These are phyloP conservation scores for Hericium alpestre DNA, from an alignment of 768 basidiomycete species.

Conservation along the genomic window DNA sequence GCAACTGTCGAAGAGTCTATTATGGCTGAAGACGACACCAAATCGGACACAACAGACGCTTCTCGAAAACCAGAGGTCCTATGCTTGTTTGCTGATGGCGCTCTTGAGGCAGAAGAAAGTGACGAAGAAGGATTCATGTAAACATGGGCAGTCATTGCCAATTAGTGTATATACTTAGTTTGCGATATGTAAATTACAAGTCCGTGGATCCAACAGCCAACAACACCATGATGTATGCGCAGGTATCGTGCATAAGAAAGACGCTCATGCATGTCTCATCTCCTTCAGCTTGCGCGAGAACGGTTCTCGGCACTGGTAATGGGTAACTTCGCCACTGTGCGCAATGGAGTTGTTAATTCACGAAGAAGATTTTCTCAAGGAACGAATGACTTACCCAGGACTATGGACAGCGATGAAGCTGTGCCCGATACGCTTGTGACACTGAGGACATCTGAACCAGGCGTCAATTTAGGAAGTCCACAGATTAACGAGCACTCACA, in stretches of 20 bases:
- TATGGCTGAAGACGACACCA: too few relatives aligned
- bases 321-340: slow-evolving; percentile 85
- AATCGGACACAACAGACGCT: too few relatives aligned
- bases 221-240: background rate
- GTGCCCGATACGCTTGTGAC: slow-evolving; percentile 14
- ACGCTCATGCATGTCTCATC: slow-evolving; percentile 10
- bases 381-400: slow-evolving; percentile 6
- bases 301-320: slow-evolving; percentile 87
- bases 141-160: too few relatives aligned
- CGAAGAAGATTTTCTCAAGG: too few relatives aligned
- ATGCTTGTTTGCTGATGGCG: background rate
- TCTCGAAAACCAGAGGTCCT: background rate
- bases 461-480: background rate
- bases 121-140: too few relatives aligned
- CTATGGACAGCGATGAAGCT: slow-evolving; percentile 13
- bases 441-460: slow-evolving; percentile 11
- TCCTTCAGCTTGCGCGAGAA: slow-evolving; percentile 53
- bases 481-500: slow-evolving; percentile 43
- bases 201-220: too few relatives aligned
- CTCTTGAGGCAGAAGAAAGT: too few relatives aligned
- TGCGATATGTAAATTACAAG: too few relatives aligned
- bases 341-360: background rate
- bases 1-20: too few relatives aligned
- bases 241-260: background rate
- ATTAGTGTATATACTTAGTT: too few relatives aligned